Evolutionary conservation across 163 green algal species (phyloP), one percentile per base, ranked within the genome.

Genomic region (Scenedesmus sp.): DNA sequence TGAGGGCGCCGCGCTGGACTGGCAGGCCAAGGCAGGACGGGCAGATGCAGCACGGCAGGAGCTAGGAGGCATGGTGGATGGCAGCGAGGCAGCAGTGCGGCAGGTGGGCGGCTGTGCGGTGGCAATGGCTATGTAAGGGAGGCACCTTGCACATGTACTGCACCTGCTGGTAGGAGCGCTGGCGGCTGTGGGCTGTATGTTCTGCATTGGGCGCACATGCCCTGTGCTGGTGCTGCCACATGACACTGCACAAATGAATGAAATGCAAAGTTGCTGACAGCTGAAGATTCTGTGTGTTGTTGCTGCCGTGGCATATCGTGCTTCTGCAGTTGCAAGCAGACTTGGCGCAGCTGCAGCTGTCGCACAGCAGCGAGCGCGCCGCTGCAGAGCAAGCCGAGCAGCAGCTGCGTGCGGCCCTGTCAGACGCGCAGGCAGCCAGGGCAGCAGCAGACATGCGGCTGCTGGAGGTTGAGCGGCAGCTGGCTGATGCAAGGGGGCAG

Each of bases 1-100:
- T 16, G 93, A 96, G 79, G 89, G 13, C 10, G 92, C 94, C 60
- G 56, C 92, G 62, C 34, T 86, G 8, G 93, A 95, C 18, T 88
- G 87, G 55, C 92, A 89, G 52, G 66, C 60, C n/a, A 74, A 87
- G n/a, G 90, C 70, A 34, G 76, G 92, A 0, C 89, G 93, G 70
- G 73, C 79, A 3, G 94, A 96, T 56, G 81, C 79, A 0, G 77
- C 88, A 73, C 86, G 91, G 52, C 88, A 93, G 81, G 92, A 95
- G 74, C 62, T 92, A 76, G 93, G 94, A 8, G 34, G 86, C 34
- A 84, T 91, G 83, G 46, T 89, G 15, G 20, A 87, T n/a, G 54
- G 77, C 20, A 90, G 83, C 55, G 94, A 95, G 87, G 86, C 86
- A 7, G 90, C 87, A 56, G 90, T 92, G 4, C 92, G 93, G 89